Evolutionary conservation across 495 filamentous ascomycete genomes (phyloP), one percentile per base, ranked within the genome.

Genomic region (Tuber indicum): DNA sequence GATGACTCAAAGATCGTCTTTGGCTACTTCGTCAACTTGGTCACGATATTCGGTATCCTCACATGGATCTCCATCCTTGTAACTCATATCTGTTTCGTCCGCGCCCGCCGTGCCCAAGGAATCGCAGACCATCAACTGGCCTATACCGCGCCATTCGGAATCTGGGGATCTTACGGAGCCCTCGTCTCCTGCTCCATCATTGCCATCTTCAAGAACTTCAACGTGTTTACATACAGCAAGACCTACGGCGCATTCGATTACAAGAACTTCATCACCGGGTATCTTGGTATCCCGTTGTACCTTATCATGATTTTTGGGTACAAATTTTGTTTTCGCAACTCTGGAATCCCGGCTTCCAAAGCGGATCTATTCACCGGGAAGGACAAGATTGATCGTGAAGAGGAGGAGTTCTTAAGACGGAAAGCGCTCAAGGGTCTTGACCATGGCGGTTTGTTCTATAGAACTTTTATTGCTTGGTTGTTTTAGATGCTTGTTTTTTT

Each of bases 61-160:
- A 94, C 91, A 77, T 94, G 93, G 92, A 91, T 96, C 75, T 94
- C 92, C 0, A 91, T 96, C 74, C 87, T 96, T 1, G 87, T 95
- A 72, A 91, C 91, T 1, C 93, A 97, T 84, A 92, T 97, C 81
- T 91, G 84, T 84, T 97, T 96, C 81, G 87, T 94, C 42, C 86
- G 87, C 0, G 94, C 91, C 0, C 91, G 93, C 75, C 87, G 87
- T 71, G 94, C 90, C 2, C 94, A 96, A 84, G 86, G 87, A 70
- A 85, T 96, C n/a, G 87, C 88, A 0, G 84, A 92, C 76, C 84
- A 85, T 9, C 86, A 87, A 74, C 86, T 96, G 81, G 90, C 91
- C 2, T 96, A 93, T 84, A 87, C 87, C 5, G 92, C 94, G 4
- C 91, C 92, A 0, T 87, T 96, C 7, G 91, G 93, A 2, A 82